Base-by-base conservation (phyloP, 139 green algal species). In the Chlorella ohadii region DNA sequence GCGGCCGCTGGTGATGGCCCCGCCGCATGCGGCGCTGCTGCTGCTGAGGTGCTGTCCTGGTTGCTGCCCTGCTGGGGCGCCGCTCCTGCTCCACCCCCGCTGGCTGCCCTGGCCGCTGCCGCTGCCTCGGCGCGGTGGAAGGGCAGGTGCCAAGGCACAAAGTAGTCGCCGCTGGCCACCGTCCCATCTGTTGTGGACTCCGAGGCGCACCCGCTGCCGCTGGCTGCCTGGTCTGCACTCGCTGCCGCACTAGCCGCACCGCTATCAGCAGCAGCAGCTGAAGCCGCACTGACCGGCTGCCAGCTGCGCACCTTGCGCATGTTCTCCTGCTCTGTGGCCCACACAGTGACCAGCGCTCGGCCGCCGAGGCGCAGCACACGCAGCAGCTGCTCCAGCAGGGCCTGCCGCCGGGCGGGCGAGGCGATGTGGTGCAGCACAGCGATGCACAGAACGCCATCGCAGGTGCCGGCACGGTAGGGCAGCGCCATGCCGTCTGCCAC, bases 111-210 rank as follows among this genome's bases (percentile, higher is more conserved):
- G n/a, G 34, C 38, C 56, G 82, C 74, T 39, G 67, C 67, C 19
- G 84, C 76, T 5, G 89, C 88, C 63, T 96, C 95, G 0, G 90
- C 88, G 36, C 94, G 89, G 87, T 99, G 95, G 56, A 97, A 94
- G 1, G 97, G 96, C 72, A 99, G 51, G 88, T 99, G 95, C 97
- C 97, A 99, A 3, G 97, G 97, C 41, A 99, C 97, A 82, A 99
- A 93, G 89, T 96, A 99, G 75, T 99, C 97, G 9, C 83, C 65
- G 51, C 70, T 84, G 63, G 39, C 41, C 33, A 75, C 81, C 36
- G 33, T 31, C 72, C 33, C 44, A 33, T n/a, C 23, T n/a, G 78
- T 31, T n/a, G 34, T 7, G 4, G 23, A 31, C 31, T 59, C 70
- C 23, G 11, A 55, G 6, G 44, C 6, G 11, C 7, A 0, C n/a